These are phyloP conservation scores for Sphagnum fallax DNA, from an alignment of 228 moss, liverwort and hornwort species.

Conservation along the genomic window DNA sequence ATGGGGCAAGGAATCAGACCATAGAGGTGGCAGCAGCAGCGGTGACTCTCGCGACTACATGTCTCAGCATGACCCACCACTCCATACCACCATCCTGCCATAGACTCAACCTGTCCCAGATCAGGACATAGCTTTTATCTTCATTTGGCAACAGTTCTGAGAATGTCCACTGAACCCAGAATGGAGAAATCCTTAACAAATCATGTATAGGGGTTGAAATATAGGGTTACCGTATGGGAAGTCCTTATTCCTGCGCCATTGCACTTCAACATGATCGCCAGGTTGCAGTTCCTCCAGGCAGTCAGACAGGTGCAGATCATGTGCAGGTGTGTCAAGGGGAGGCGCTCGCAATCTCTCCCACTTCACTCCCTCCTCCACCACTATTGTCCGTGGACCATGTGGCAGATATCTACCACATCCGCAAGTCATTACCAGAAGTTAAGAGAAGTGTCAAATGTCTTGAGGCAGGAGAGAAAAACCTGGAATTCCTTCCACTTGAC, in stretches of 20 bases:
- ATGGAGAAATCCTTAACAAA: background rate
- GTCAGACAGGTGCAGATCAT: slow-evolving; percentile 75
- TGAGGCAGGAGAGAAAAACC: no score
- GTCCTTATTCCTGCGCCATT: slow-evolving; percentile 92
- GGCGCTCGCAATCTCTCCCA: slow-evolving; percentile 86
- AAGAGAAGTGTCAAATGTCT: no score
- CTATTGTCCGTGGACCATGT: slow-evolving; percentile 71
- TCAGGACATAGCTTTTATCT: no score
- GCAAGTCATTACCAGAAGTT: background rate
- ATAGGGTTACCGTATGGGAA: slow-evolving; percentile 66
- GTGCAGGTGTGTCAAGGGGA: slow-evolving; percentile 69
- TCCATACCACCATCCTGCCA: slow-evolving; percentile 97
- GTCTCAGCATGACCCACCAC: slow-evolving; percentile 76
- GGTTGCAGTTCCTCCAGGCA: slow-evolving; percentile 73
- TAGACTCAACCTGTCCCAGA: no score
- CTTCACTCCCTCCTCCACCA: slow-evolving; percentile 76
- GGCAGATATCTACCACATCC: slow-evolving; percentile 59
- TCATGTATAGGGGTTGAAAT: background rate
- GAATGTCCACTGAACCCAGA: background rate
- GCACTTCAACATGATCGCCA: slow-evolving; percentile 92
- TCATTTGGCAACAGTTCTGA: no score
- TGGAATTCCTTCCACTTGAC: no score
- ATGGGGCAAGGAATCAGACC: slow-evolving; percentile 27
- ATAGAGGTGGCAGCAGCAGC: slow-evolving; percentile 61
- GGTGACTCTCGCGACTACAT: slow-evolving; percentile 58